These are phyloP conservation scores for Parathielavia appendiculata DNA, from an alignment of 495 filamentous ascomycete species.

Conservation along the genomic window DNA sequence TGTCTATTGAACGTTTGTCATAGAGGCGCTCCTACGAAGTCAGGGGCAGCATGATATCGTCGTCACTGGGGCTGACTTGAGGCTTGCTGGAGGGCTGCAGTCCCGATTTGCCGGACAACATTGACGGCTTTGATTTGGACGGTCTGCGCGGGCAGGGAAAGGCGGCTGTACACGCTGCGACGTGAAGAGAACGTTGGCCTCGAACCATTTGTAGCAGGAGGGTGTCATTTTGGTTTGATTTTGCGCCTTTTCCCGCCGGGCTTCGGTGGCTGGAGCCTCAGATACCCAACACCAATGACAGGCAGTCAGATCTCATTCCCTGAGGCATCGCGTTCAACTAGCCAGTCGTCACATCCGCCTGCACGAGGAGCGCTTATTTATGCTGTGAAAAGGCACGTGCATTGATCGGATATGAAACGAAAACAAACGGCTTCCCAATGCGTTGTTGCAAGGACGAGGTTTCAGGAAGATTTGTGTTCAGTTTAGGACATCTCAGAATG, in stretches of 20 bases:
- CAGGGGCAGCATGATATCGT: background rate
- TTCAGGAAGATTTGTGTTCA: too few species aligned
- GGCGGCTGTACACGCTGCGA: background rate
- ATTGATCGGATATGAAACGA: background rate
- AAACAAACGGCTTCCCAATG: background rate
- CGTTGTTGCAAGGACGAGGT: too few species aligned
- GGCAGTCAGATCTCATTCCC: background rate
- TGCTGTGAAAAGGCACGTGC: background rate
- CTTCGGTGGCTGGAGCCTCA: conserved; percentile 8
- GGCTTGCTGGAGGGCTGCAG: background rate
- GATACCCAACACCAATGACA: conserved; percentile 1
- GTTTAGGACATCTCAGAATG: too few species aligned
- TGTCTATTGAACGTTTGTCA: background rate
- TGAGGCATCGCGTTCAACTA: conserved; percentile 1
- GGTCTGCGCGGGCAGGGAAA: conserved; percentile 5
- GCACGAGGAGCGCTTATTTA: conserved; percentile 6
- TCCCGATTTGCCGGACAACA: background rate
- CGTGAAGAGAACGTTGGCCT: background rate
- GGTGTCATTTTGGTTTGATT: background rate
- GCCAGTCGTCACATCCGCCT: background rate
- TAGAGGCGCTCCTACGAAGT: background rate
- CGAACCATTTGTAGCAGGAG: background rate
- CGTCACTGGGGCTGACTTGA: background rate
- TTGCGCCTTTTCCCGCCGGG: background rate
- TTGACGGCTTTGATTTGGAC: background rate